Evolutionary conservation across 2,329 filamentous ascomycete species (phyloP).

Genomic region (Chalaropsis ovoidea): DNA sequence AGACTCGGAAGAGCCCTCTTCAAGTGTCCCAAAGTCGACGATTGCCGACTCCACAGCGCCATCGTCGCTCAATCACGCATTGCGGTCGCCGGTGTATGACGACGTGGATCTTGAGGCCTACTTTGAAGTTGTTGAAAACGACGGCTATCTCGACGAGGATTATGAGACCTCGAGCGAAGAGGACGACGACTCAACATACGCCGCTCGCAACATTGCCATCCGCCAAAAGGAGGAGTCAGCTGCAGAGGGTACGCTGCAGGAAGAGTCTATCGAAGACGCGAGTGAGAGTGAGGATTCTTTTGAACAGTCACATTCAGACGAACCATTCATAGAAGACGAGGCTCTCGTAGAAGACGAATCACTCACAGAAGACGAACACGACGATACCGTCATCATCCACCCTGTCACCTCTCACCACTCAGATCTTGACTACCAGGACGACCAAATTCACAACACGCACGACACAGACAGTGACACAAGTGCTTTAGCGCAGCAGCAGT

Average conservation of each 20-base stretch:
- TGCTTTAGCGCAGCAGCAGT: neutral
- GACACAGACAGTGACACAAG: neutral
- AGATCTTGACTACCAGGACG: neutral
- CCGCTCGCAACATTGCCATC: neutral
- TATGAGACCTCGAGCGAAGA: constrained; percentile 4
- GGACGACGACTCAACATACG: neutral
- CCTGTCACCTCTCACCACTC: neutral
- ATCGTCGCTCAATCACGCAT: neutral
- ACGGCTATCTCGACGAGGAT: neutral
- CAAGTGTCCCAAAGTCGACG: constrained; percentile 4
- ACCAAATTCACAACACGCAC: too few relatives aligned
- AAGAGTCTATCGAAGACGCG: neutral
- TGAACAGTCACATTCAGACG: neutral
- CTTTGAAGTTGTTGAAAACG: constrained; percentile 3
- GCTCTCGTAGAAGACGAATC: too few relatives aligned
- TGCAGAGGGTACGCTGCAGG: neutral
- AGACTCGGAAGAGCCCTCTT: constrained; percentile 30
- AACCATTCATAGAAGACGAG: neutral
- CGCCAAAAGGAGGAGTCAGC: neutral
- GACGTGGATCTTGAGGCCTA: neutral
- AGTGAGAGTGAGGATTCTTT: neutral
- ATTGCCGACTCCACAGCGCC: constrained; percentile 12
- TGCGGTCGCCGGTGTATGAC: neutral
- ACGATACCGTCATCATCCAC: neutral
- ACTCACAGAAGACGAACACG: neutral